Evolutionary conservation across 176 grass and related monocot species (phyloP).

Genomic region (Avena eriantha): DNA sequence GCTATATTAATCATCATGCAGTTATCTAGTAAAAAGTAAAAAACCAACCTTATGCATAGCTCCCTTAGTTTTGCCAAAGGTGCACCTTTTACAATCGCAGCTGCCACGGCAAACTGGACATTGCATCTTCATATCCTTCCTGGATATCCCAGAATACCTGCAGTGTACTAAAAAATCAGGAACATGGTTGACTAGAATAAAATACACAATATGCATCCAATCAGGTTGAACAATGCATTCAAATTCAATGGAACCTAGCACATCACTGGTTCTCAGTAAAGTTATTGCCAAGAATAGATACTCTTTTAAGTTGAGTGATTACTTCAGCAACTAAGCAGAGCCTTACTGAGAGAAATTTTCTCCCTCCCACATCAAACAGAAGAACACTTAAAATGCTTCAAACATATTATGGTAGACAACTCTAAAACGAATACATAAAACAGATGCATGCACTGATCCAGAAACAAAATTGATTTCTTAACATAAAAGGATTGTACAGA

Average conservation of each 20-base stretch:
- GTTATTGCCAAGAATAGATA: constrained; percentile 26
- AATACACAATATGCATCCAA: constrained; percentile 21
- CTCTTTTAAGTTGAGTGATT: neutral
- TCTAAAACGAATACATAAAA: neutral
- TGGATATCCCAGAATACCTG: constrained; percentile 80
- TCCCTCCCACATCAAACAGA: neutral
- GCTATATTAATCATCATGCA: constrained; percentile 11
- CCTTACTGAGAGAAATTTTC: constrained; percentile 10
- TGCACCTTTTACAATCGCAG: constrained; percentile 78
- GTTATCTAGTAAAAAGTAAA: constrained; percentile 34
- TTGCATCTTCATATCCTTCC: constrained; percentile 71
- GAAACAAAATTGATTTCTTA: neutral
- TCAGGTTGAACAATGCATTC: neutral
- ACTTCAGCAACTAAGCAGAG: constrained; percentile 11
- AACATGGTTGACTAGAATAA: constrained; percentile 31
- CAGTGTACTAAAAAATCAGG: constrained; percentile 38
- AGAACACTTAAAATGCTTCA: constrained; percentile 19
- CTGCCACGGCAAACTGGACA: constrained; percentile 80
- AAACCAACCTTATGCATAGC: constrained; percentile 49
- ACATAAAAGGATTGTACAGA: constrained; percentile 14
- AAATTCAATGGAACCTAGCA: constrained; percentile 1
- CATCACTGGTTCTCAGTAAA: constrained; percentile 3
- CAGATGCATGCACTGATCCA: neutral
- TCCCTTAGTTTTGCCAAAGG: constrained; percentile 46
- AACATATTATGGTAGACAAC: neutral